Conservation (phyloP, 371 early-diverging fungal genomes). For the Capillidium rhysosporum region DNA sequence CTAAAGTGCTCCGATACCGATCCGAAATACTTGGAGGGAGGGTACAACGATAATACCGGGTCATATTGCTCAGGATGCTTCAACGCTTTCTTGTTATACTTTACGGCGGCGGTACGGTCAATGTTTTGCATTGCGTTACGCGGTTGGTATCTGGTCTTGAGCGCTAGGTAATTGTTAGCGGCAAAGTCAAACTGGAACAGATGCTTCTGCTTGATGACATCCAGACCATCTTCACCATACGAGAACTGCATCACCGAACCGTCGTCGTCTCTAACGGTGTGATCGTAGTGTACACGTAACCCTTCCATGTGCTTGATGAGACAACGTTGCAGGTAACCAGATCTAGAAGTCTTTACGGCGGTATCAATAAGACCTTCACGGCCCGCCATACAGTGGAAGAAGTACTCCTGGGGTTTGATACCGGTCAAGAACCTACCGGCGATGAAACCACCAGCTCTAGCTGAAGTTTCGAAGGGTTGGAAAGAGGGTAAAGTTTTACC, state of each 20-base stretch:
- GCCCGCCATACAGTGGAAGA: slow-evolving; percentile 98
- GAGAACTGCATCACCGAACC: slow-evolving; percentile 95
- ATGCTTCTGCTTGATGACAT: slow-evolving; percentile 88
- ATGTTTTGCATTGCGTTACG: slow-evolving; percentile 42
- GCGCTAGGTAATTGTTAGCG: slow-evolving; percentile 71
- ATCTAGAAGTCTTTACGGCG: slow-evolving; percentile 98
- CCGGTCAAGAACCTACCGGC: slow-evolving; percentile 99
- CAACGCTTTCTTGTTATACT: slow-evolving; percentile 54
- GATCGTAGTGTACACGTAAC: slow-evolving; percentile 88
- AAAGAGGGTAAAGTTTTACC: slow-evolving; percentile 97
- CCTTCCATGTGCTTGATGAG: slow-evolving; percentile 99
- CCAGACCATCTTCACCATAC: slow-evolving; percentile 99
- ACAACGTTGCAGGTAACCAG: slow-evolving; percentile 99
- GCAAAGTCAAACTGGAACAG: slow-evolving; percentile 81
- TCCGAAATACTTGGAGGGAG: slow-evolving; percentile 72
- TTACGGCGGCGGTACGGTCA: slow-evolving; percentile 55
- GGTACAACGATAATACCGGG: slow-evolving; percentile 58
- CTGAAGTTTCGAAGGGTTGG: slow-evolving; percentile 64
- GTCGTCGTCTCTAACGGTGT: slow-evolving; percentile 87
- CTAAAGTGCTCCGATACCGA: slow-evolving; percentile 76
- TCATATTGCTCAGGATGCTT: slow-evolving; percentile 56
- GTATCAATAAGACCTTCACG: slow-evolving; percentile 99
- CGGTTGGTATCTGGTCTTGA: slow-evolving; percentile 64
- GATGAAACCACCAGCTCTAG: slow-evolving; percentile 95
- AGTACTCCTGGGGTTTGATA: slow-evolving; percentile 86